These are phyloP conservation scores for Asterophora parasitica DNA, from an alignment of 768 basidiomycete genomes.

Conservation along the genomic window DNA sequence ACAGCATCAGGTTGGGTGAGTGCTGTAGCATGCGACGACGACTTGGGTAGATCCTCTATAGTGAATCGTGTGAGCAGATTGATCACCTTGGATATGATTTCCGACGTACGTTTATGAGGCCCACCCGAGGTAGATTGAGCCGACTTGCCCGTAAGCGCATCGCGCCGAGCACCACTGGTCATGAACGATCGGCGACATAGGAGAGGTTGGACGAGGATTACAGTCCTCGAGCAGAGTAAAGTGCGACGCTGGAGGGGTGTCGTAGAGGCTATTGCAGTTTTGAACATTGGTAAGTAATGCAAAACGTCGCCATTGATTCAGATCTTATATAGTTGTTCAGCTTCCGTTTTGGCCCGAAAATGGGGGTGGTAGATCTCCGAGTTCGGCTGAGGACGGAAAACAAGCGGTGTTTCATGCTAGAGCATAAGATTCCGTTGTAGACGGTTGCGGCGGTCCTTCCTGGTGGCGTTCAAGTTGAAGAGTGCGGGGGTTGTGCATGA, in stretches of 20 bases:
- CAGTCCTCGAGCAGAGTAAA: constrained; percentile 8
- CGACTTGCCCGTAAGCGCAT: constrained; percentile 16
- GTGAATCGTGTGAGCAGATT: not conserved
- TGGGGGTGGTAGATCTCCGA: constrained; percentile 6
- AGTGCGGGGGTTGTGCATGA: not conserved
- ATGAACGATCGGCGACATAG: constrained; percentile 16
- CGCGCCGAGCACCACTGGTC: constrained; percentile 7
- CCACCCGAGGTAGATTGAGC: constrained; percentile 16
- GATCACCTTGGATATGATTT: not conserved
- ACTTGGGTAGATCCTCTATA: constrained; percentile 14
- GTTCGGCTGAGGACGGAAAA: constrained; percentile 7
- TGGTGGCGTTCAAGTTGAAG: not conserved
- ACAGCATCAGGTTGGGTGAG: constrained; percentile 42
- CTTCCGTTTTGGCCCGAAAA: constrained; percentile 16
- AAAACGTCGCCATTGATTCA: constrained; percentile 2
- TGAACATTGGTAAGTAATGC: constrained; percentile 11
- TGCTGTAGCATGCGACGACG: constrained; percentile 16
- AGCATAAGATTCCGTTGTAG: not conserved
- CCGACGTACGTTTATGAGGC: constrained; percentile 18
- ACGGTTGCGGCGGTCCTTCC: not conserved
- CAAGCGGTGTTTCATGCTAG: not conserved
- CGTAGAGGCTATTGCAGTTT: constrained; percentile 8
- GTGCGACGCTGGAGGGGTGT: constrained; percentile 11
- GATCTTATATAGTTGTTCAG: constrained; percentile 11
- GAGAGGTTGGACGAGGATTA: constrained; percentile 7